Conservation (phyloP, 2,329 filamentous ascomycete genomes). For the Fusarium papillatum region DNA sequence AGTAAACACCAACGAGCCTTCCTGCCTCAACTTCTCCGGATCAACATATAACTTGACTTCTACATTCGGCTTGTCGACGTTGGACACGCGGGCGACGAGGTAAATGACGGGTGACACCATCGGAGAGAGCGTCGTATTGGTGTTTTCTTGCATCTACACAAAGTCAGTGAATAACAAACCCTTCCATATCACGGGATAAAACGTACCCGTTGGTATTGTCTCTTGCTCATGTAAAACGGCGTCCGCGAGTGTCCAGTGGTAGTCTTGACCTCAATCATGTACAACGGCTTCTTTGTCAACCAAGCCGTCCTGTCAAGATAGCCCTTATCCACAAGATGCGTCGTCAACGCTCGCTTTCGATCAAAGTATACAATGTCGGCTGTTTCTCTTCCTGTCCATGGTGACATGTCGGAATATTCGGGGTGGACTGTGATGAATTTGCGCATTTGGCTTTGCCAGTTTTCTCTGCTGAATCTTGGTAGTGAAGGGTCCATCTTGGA, state of each 20-base stretch:
- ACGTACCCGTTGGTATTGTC: conserved; percentile 58
- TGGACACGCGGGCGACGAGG: conserved; percentile 56
- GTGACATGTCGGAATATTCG: conserved; percentile 54
- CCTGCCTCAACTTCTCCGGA: conserved; percentile 46
- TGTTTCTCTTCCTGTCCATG: conserved; percentile 58
- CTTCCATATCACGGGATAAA: background rate
- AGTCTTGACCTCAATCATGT: conserved; percentile 66
- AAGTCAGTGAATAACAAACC: background rate
- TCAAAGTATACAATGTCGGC: conserved; percentile 63
- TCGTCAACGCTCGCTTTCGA: conserved; percentile 47
- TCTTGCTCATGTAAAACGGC: conserved; percentile 61
- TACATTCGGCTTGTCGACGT: conserved; percentile 48
- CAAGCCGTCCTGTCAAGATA: conserved; percentile 48
- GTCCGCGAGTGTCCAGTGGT: conserved; percentile 53
- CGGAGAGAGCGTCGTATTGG: background rate
- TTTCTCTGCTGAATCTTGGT: conserved; percentile 51
- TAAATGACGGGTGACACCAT: conserved; percentile 47
- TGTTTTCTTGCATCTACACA: conserved; percentile 41
- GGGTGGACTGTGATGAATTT: conserved; percentile 53
- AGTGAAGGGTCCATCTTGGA: conserved; percentile 43
- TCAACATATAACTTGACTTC: conserved; percentile 55
- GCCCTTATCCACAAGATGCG: conserved; percentile 49
- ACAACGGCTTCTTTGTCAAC: conserved; percentile 49
- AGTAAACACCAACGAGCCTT: conserved; percentile 39
- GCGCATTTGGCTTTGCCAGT: conserved; percentile 65